Evolutionary conservation across 176 grass and related monocot genomes (phyloP), one percentile per base, ranked within the genome.

Genomic region (Tillandsia leiboldiana): DNA sequence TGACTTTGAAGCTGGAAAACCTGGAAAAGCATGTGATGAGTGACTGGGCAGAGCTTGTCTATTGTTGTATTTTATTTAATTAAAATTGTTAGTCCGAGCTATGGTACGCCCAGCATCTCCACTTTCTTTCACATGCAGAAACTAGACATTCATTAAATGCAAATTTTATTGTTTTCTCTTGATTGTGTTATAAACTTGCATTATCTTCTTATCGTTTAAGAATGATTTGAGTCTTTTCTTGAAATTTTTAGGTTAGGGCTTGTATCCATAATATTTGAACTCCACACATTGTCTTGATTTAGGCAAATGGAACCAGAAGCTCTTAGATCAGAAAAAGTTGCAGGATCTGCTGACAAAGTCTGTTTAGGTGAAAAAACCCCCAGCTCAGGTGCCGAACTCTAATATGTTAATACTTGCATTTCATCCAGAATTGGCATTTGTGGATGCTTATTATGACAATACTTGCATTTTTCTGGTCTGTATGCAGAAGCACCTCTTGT

Each of bases 241-340:
- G 28, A 14, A 66, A 42, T 10, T 65, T 5, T 66, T 48, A 66
- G 10, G 9, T 66, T 66, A 42, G 12, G 11, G 28, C 15, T 24
- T 14, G 7, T n/a, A n/a, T 66, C 11, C 11, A 66, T 12, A 9
- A 49, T 13, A 48, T 49, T 67, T 15, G 18, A 67, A 18, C 42
- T 67, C 33, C 48, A 9, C 15, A n/a, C 28, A 67, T 48, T 61
- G 22, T 61, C 15, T 9, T 67, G 33, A n/a, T 67, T 3, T 48
- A 67, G 65, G 65, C 65, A 67, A 67, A 33, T 48, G 15, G 65
- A 5, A 20, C 27, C 28, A n/a, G 14, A 67, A 67, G n/a, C 42
- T 67, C 48, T 14, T 1, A 33, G 14, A 49, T 17, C 65, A 7
- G 18, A 17, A 63, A 23, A 0, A 24, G 65, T 49, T 49, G 1